phyloP scores from a whole-genome alignment of 1,139 yeast species.

The Zygoascus sp. region DNA sequence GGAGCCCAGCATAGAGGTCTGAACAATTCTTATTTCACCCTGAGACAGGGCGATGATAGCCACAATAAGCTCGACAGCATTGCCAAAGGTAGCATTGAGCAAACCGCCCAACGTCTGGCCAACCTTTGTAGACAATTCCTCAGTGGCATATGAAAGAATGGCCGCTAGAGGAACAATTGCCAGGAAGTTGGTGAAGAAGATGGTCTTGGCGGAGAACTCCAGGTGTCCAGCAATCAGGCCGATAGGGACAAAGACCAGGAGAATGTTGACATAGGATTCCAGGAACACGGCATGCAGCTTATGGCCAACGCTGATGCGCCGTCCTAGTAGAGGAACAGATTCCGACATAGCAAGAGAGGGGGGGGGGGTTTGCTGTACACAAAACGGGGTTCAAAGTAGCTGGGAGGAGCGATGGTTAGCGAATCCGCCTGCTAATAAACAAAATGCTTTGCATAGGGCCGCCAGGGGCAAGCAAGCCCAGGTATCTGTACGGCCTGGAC shows the following conservation, averaged over 20 bases:
- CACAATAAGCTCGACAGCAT: conserved; percentile 89
- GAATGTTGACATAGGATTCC: conserved; percentile 65
- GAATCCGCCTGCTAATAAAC: too few species aligned
- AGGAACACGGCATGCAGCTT: conserved; percentile 20
- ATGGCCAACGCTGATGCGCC: conserved; percentile 2
- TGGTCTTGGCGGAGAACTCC: conserved; percentile 52
- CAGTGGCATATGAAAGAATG: conserved; percentile 84
- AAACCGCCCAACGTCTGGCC: conserved; percentile 90
- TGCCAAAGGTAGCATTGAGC: conserved; percentile 93
- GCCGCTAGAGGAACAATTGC: conserved; percentile 95
- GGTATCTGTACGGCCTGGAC: too few species aligned
- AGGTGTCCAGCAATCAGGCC: conserved; percentile 71
- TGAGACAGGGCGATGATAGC: conserved; percentile 82
- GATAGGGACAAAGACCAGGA: conserved; percentile 78
- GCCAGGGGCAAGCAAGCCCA: too few species aligned
- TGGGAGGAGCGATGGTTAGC: too few species aligned
- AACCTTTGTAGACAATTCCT: conserved; percentile 78
- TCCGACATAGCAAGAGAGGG: conserved; percentile 11
- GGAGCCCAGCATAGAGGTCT: conserved; percentile 95
- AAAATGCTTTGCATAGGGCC: too few species aligned
- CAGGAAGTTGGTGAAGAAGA: conserved; percentile 73
- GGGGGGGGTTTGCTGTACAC: too few species aligned
- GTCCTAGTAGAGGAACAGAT: conserved; percentile 9
- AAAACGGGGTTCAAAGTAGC: too few species aligned
- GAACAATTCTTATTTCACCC: conserved; percentile 85